phyloP scores from a whole-genome alignment of 2,329 filamentous ascomycete species.

The Microcera coccophila region DNA sequence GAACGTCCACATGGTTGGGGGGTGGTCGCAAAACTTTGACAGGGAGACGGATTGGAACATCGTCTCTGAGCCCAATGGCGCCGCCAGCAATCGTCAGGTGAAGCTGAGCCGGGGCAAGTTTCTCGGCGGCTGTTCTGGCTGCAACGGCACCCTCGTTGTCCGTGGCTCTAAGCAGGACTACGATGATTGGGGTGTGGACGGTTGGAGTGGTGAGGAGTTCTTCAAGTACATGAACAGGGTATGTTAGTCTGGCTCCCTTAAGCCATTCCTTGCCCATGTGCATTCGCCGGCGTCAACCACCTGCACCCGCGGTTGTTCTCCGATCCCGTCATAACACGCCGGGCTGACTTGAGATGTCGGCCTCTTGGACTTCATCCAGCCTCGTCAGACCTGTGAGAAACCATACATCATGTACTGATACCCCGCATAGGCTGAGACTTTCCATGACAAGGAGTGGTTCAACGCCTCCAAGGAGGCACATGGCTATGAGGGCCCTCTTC shows the following conservation, averaged over 20 bases:
- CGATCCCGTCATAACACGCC: not conserved
- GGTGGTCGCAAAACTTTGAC: slow-evolving; percentile 46
- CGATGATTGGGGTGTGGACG: slow-evolving; percentile 53
- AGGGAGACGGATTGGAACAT: slow-evolving; percentile 51
- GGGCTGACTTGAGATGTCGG: too few species aligned
- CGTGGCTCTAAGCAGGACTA: slow-evolving; percentile 46
- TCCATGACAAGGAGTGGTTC: slow-evolving; percentile 56
- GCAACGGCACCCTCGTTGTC: slow-evolving; percentile 49
- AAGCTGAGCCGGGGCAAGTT: slow-evolving; percentile 48
- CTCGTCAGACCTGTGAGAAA: not conserved
- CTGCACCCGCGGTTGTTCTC: not conserved
- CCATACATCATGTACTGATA: too few species aligned
- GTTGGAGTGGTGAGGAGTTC: slow-evolving; percentile 55
- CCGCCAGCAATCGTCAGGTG: slow-evolving; percentile 41
- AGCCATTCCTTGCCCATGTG: not conserved
- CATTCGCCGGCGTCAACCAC: not conserved
- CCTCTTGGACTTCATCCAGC: not conserved
- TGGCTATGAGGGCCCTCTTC: slow-evolving; percentile 48
- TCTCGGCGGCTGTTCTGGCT: slow-evolving; percentile 46
- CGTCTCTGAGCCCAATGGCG: slow-evolving; percentile 36
- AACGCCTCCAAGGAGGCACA: slow-evolving; percentile 45
- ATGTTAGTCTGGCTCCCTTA: not conserved
- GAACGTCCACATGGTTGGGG: slow-evolving; percentile 49
- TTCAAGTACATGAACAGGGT: slow-evolving; percentile 55
- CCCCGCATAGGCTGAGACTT: slow-evolving; percentile 57